A percentile compares a stretch with the other conserved stretches of the same genome.
Evolutionary conservation across 169 alveolate genomes (phyloP).

Genomic region (Cryptosporidium andersoni): DNA sequence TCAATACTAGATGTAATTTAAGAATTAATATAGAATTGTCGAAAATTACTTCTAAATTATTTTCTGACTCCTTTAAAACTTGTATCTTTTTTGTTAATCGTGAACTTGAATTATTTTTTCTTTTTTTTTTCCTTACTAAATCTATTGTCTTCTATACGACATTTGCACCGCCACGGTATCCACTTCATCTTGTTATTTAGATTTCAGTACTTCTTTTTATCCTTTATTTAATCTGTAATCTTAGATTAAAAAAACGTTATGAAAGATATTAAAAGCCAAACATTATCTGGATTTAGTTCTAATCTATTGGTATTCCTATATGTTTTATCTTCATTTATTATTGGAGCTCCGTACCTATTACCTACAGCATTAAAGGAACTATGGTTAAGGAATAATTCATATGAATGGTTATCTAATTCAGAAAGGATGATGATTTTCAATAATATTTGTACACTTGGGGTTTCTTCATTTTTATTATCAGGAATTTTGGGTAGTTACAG

Average conservation of each 20-base stretch:
- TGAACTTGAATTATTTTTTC: background rate
- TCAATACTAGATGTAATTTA: too few relatives aligned
- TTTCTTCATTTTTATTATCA: conserved; percentile 42
- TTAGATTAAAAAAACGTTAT: conserved; percentile 13
- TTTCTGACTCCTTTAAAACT: background rate
- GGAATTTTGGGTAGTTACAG: conserved; percentile 56
- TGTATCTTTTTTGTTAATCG: background rate
- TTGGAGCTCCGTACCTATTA: conserved; percentile 56
- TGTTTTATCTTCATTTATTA: conserved; percentile 42
- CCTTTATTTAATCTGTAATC: background rate
- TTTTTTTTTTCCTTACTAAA: background rate
- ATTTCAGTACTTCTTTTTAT: background rate
- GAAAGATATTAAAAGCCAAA: conserved; percentile 39
- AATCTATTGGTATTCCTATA: conserved; percentile 19
- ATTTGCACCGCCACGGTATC: conserved; percentile 64
- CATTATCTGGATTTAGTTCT: conserved; percentile 49
- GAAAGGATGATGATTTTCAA: conserved; percentile 24
- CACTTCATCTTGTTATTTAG: background rate
- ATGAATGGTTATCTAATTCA: conserved; percentile 26
- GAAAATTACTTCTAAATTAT: too few relatives aligned
- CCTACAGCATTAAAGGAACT: conserved; percentile 57
- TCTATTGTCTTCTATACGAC: conserved; percentile 4
- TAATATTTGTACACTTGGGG: conserved; percentile 47
- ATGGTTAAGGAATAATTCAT: conserved; percentile 16
- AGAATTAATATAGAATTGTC: too few relatives aligned